Evolutionary conservation across 805 yeast species (phyloP).

Genomic region (Saccharomyces eubayanus): DNA sequence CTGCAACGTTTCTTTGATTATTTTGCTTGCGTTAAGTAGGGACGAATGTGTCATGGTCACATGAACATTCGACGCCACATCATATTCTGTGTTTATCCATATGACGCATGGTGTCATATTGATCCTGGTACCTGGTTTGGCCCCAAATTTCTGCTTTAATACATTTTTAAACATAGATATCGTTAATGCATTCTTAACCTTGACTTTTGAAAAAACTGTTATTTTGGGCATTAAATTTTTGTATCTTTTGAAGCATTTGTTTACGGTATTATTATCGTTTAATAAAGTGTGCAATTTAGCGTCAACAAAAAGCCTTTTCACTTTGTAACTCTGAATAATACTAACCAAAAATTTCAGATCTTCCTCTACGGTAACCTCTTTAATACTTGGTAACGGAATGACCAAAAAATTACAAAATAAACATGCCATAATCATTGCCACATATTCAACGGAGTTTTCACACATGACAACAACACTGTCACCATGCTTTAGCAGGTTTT

Average conservation of each 20-base stretch:
- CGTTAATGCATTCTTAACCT: conserved; percentile 17
- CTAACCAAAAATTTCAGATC: conserved; percentile 62
- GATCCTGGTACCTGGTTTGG: conserved; percentile 19
- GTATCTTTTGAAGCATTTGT: conserved; percentile 20
- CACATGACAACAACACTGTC: conserved; percentile 74
- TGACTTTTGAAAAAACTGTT: conserved; percentile 27
- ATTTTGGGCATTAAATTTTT: conserved; percentile 24
- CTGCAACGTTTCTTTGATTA: conserved; percentile 86
- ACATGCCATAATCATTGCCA: conserved; percentile 79
- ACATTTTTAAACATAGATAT: conserved; percentile 15
- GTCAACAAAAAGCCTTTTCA: conserved; percentile 67
- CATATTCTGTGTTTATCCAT: conserved; percentile 25
- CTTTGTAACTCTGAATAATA: conserved; percentile 62
- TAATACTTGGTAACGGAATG: conserved; percentile 68
- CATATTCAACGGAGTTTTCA: conserved; percentile 79
- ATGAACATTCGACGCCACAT: conserved; percentile 20
- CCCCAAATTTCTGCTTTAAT: conserved; percentile 13
- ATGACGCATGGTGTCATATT: conserved; percentile 29
- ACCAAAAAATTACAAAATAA: conserved; percentile 58
- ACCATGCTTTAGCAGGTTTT: conserved; percentile 56
- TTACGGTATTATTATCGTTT: conserved; percentile 17
- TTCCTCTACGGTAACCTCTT: conserved; percentile 56
- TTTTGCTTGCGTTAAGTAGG: conserved; percentile 73
- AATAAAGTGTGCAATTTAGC: conserved; percentile 21
- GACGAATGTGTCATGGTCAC: conserved; percentile 44